Conservation (phyloP, 176 grass and related monocot species). For the Eleusine indica region DNA sequence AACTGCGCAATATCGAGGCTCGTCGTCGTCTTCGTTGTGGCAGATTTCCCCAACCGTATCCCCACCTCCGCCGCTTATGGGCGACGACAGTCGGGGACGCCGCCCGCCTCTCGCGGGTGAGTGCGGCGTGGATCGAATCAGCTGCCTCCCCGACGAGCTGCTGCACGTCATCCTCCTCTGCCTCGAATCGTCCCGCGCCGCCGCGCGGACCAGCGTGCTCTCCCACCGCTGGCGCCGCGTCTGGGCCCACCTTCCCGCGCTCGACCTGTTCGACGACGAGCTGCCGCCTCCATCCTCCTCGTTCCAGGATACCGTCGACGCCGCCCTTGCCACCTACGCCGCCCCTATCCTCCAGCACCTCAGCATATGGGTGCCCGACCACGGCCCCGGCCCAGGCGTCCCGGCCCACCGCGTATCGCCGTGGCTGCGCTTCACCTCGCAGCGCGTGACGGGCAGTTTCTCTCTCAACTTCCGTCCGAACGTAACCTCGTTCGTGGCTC, state of each 20-base stretch:
- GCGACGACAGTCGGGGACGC: too few species aligned
- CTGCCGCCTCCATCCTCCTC: neutral
- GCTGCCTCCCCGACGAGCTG: slow-evolving; percentile 24
- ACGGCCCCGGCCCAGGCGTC: neutral
- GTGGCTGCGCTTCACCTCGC: slow-evolving; percentile 15
- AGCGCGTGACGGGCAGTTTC: neutral
- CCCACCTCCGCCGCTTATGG: too few species aligned
- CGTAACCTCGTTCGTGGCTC: too few species aligned
- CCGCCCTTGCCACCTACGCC: neutral
- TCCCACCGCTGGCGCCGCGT: too few species aligned
- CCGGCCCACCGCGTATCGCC: neutral
- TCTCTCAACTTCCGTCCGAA: too few species aligned
- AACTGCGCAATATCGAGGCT: too few species aligned
- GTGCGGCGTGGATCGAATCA: neutral
- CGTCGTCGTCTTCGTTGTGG: too few species aligned
- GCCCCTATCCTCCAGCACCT: neutral
- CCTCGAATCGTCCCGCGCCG: neutral
- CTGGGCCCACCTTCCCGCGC: neutral
- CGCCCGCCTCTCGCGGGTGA: too few species aligned
- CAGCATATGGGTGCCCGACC: neutral
- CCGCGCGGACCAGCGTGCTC: neutral
- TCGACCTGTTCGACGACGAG: neutral
- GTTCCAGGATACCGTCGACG: neutral
- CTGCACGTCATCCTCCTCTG: neutral
- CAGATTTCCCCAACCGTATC: too few species aligned